These are phyloP conservation scores for Magnusiomyces suaveolens DNA, from an alignment of 1,139 yeast genomes.

Conservation along the genomic window DNA sequence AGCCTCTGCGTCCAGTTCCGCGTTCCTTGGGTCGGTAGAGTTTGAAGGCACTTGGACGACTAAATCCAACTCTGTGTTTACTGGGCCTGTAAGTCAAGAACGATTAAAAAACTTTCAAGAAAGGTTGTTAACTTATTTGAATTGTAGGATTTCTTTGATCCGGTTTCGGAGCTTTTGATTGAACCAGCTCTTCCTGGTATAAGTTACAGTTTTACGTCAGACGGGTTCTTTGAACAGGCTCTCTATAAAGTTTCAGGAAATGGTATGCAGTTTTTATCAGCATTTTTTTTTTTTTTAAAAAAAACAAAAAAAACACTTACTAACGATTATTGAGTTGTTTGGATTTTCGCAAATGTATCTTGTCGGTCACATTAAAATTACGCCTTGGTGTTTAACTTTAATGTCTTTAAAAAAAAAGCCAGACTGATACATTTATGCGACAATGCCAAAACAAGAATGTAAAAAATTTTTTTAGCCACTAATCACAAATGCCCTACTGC, in stretches of 20 bases:
- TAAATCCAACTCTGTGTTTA: conserved; percentile 85
- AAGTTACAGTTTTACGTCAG: conserved; percentile 82
- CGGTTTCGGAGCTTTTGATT: conserved; percentile 82
- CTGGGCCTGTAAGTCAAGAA: conserved; percentile 56
- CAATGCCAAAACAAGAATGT: no score
- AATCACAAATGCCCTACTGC: conserved; percentile 78
- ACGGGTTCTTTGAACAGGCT: conserved; percentile 88
- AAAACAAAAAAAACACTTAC: no score
- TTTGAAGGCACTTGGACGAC: conserved; percentile 87
- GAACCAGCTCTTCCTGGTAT: conserved; percentile 96
- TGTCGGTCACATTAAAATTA: neutral
- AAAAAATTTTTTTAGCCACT: neutral
- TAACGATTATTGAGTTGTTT: neutral
- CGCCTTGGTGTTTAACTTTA: neutral
- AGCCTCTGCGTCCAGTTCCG: conserved; percentile 2
- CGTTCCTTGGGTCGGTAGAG: conserved; percentile 9
- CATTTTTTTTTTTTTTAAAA: neutral
- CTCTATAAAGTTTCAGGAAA: conserved; percentile 66
- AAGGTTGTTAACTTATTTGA: neutral
- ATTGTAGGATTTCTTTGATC: conserved; percentile 72
- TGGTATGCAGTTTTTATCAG: conserved; percentile 23
- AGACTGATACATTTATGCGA: neutral
- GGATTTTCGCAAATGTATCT: neutral
- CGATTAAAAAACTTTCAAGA: neutral
- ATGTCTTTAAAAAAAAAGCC: neutral